phyloP scores from a whole-genome alignment of 2,329 filamentous ascomycete genomes.

The Triangularia verruculosa region DNA sequence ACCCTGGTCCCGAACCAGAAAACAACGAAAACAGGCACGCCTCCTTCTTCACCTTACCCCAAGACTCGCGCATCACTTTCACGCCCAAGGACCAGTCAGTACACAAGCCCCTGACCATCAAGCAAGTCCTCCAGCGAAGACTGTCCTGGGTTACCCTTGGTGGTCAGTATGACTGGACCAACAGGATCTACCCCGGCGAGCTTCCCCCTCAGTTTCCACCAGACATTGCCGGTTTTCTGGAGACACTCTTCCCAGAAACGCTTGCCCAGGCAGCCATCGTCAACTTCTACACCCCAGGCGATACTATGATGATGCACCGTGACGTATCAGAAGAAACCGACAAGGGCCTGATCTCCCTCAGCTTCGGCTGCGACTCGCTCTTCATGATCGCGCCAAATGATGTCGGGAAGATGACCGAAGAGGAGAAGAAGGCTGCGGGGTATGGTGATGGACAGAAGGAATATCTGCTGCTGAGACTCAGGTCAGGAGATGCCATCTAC shows the following conservation, averaged over 20 bases:
- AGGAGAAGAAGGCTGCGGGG: conserved; percentile 22
- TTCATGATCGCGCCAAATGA: conserved; percentile 76
- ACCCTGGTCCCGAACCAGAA: conserved; percentile 21
- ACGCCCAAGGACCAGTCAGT: conserved; percentile 66
- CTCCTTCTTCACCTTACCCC: conserved; percentile 55
- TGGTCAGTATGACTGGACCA: conserved; percentile 95
- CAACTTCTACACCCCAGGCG: conserved; percentile 87
- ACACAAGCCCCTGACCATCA: conserved; percentile 71
- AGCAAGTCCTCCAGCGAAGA: conserved; percentile 71
- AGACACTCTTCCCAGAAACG: conserved; percentile 71
- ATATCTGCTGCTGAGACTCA: conserved; percentile 62
- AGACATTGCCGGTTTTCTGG: conserved; percentile 68
- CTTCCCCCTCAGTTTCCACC: conserved; percentile 67
- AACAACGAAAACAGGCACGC: conserved; percentile 3
- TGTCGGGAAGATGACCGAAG: conserved; percentile 30
- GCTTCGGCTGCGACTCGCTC: conserved; percentile 83
- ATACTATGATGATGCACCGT: conserved; percentile 88
- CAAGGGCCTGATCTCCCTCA: conserved; percentile 77
- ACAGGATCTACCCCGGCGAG: conserved; percentile 72
- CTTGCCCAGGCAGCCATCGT: conserved; percentile 85
- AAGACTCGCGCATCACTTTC: conserved; percentile 53
- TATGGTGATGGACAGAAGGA: conserved; percentile 37
- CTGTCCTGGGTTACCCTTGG: conserved; percentile 93
- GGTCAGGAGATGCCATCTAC: conserved; percentile 85
- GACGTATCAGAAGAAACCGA: conserved; percentile 87